Evolutionary conservation across 371 early-diverging fungal species (phyloP), one percentile per base, ranked within the genome.

Genomic region (Circinella minor): DNA sequence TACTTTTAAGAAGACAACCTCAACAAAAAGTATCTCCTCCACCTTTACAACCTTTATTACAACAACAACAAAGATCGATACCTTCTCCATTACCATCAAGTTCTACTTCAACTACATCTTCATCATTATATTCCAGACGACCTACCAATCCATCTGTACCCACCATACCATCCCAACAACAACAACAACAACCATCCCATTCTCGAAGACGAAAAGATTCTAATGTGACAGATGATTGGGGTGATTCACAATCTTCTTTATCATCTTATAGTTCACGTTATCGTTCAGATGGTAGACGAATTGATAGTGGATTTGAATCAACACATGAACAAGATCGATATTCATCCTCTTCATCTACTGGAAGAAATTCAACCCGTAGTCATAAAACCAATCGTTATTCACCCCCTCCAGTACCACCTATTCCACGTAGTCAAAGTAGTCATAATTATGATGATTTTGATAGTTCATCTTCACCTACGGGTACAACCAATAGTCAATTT

Each of bases 221-320:
- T 7, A 75, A 60, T 59, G 36, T 72, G 4, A 72, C 72, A 3
- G 82, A 79, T 27, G 79, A 79, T 34, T 77, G 73, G 36, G 71
- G 68, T 7, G 71, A 77, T 13, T 75, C 74, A 14, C 47, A 73
- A 13, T 74, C 81, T 3, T 71, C 76, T 4, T 62, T 64, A 48
- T 75, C 75, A 1, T 77, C 77, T 27, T 43, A 46, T 38, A 74
- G 63, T 62, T 70, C 65, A 38, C 75, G 71, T 4, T 65, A 70
- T 61, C 72, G 70, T 54, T 59, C 66, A 10, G 73, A 77, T 65
- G 73, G 74, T n/a, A 77, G 79, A 27, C 72, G 77, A 17, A 76
- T 78, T 10, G 84, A 84, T 49, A 81, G 81, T 62, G 81, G 81
- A 1, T 84, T 80, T 73, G 83, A 77, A 65, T 83, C 79, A 9